A percentile compares a stretch with the other conserved stretches of the same genome.
Evolutionary conservation across 805 yeast species (phyloP).

Genomic region (Starmerella gropengiesseri): DNA sequence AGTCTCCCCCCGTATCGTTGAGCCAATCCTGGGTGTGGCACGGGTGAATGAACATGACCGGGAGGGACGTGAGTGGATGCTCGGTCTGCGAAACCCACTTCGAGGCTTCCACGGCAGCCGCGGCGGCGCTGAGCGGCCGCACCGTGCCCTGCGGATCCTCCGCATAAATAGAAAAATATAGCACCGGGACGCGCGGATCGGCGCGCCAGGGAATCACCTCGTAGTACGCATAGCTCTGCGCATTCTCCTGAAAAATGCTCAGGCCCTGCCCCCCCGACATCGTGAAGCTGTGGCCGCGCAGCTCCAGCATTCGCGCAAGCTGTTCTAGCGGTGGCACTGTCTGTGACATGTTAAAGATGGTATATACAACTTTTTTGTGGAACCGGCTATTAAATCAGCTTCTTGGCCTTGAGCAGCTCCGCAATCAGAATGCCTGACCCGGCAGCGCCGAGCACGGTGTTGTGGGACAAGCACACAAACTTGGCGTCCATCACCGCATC

Average conservation of each 20-base stretch:
- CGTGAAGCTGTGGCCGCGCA: neutral
- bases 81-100: slow-evolving; percentile 22
- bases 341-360: neutral
- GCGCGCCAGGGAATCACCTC: slow-evolving; percentile 26
- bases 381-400: slow-evolving; percentile 42
- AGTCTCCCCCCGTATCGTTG: slow-evolving; percentile 20
- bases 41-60: slow-evolving; percentile 33
- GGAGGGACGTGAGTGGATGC: slow-evolving; percentile 27
- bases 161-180: slow-evolving; percentile 22
- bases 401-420: slow-evolving; percentile 71
- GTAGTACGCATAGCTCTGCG: slow-evolving; percentile 10
- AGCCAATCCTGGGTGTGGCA: slow-evolving; percentile 32
- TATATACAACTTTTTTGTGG: neutral
- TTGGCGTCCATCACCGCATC: slow-evolving; percentile 90
- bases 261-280: neutral
- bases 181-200: slow-evolving; percentile 26
- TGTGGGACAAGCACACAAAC: slow-evolving; percentile 95
- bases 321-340: too few species aligned
- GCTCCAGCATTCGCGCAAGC: neutral
- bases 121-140: neutral
- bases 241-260: slow-evolving; percentile 3
- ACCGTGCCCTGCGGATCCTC: slow-evolving; percentile 13
- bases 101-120: slow-evolving; percentile 1
- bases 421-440: slow-evolving; percentile 96
- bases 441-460: slow-evolving; percentile 97